A percentile compares a stretch with the other conserved stretches of the same genome.
phyloP scores from a whole-genome alignment of 352 stramenopile genomes.

The Pythium inflatum region DNA sequence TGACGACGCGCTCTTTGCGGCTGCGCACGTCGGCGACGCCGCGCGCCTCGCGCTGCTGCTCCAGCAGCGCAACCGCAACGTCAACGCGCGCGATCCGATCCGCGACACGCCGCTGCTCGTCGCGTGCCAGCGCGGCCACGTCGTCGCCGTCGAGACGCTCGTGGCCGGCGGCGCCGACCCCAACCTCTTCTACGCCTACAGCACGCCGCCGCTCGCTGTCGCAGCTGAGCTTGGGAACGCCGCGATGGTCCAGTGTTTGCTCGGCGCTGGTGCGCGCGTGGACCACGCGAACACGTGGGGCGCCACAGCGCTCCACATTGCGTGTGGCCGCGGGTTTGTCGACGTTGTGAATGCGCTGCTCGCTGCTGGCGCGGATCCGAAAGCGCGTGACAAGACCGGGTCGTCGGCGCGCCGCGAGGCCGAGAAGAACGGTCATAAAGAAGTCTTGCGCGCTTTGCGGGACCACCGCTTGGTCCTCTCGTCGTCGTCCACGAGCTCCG shows the following conservation, averaged over 20 bases:
- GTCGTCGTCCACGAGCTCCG: neutral
- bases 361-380: neutral
- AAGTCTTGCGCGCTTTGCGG: neutral
- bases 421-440: neutral
- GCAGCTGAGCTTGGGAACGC: neutral
- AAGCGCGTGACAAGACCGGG: neutral
- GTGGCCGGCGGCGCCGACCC: neutral
- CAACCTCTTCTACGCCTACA: neutral
- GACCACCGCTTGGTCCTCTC: neutral
- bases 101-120: neutral
- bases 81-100: neutral
- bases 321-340: neutral
- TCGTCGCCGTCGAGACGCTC: neutral
- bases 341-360: neutral
- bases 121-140: neutral
- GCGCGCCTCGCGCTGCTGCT: neutral
- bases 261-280: neutral
- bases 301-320: neutral
- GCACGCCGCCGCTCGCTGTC: neutral
- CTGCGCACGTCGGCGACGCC: neutral
- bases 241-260: neutral
- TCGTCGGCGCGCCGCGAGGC: neutral
- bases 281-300: conserved; percentile 8
- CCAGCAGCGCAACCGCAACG: neutral
- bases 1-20: neutral